Conservation (phyloP, 768 basidiomycete species). For the Paxillus ammoniavirescens region DNA sequence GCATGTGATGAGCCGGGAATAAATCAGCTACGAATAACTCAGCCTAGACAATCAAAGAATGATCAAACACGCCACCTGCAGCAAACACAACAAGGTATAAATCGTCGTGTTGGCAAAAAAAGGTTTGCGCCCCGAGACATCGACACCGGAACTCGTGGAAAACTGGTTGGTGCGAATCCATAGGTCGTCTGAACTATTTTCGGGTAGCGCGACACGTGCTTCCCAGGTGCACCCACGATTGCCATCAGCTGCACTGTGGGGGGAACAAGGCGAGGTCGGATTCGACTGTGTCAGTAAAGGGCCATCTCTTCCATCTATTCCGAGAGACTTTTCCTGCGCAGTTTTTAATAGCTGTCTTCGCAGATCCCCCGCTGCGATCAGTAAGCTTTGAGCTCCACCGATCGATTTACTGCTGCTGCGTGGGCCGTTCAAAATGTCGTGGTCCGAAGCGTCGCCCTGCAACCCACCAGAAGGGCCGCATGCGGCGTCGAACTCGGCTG, state of each 20-base stretch:
- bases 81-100: slow-evolving; percentile 82
- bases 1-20: slow-evolving; percentile 82
- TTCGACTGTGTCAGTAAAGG: slow-evolving; percentile 23
- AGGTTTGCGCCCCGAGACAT: slow-evolving; percentile 43
- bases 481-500: slow-evolving; percentile 63
- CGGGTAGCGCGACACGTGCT: neutral
- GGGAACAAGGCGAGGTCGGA: slow-evolving; percentile 10
- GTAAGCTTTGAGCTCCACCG: slow-evolving; percentile 42
- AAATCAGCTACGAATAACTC: slow-evolving; percentile 62
- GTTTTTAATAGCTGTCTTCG: slow-evolving; percentile 80
- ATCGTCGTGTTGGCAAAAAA: slow-evolving; percentile 94
- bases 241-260: slow-evolving; percentile 3
- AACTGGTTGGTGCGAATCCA: slow-evolving; percentile 52
- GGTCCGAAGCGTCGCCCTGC: slow-evolving; percentile 35
- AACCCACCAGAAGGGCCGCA: slow-evolving; percentile 55
- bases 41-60: slow-evolving; percentile 5
- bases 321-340: slow-evolving; percentile 55
- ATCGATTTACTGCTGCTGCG: slow-evolving; percentile 43
- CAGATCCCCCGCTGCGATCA: slow-evolving; percentile 62
- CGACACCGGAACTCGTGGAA: slow-evolving; percentile 24
- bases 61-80: slow-evolving; percentile 59
- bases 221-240: neutral
- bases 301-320: slow-evolving; percentile 28
- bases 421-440: slow-evolving; percentile 19
- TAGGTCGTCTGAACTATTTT: slow-evolving; percentile 39